Conservation (phyloP, 306 rosid genomes). For the Acacia crassicarpa region DNA sequence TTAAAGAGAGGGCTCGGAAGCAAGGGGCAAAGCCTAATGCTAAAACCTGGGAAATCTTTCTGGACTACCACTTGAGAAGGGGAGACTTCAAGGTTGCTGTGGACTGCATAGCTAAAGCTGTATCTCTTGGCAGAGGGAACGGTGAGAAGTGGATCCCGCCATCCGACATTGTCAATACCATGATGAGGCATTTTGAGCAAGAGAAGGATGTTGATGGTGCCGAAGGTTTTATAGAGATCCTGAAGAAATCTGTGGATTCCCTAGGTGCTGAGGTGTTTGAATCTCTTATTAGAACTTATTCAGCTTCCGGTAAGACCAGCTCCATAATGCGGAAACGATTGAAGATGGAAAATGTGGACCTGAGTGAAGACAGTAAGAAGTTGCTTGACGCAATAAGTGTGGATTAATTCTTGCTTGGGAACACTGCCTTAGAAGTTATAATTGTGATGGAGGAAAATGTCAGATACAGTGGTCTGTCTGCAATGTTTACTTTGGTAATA, state of each 20-base stretch:
- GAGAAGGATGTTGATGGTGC: slow-evolving; percentile 86
- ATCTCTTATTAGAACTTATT: slow-evolving; percentile 75
- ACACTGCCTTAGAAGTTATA: background rate
- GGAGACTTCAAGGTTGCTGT: slow-evolving; percentile 62
- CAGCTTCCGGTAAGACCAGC: slow-evolving; percentile 71
- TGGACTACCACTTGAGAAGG: slow-evolving; percentile 57
- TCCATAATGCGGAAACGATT: slow-evolving; percentile 54
- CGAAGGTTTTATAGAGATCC: slow-evolving; percentile 66
- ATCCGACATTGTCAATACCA: slow-evolving; percentile 32
- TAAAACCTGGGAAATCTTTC: slow-evolving; percentile 80
- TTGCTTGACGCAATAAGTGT: slow-evolving; percentile 63
- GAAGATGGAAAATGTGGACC: slow-evolving; percentile 86
- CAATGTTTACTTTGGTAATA: slow-evolving; percentile 32
- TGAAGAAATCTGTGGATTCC: slow-evolving; percentile 62
- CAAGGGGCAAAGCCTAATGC: slow-evolving; percentile 80
- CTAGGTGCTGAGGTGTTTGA: slow-evolving; percentile 64
- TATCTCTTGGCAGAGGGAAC: slow-evolving; percentile 64
- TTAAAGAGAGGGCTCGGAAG: slow-evolving; percentile 62
- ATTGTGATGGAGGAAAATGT: slow-evolving; percentile 35
- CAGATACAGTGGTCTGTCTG: slow-evolving; percentile 28
- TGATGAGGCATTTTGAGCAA: slow-evolving; percentile 71
- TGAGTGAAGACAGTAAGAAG: slow-evolving; percentile 59
- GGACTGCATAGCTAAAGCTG: slow-evolving; percentile 65
- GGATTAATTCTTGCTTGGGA: slow-evolving; percentile 45
- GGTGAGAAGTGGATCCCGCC: slow-evolving; percentile 76